Conservation (phyloP, 2,329 filamentous ascomycete genomes). For the Metarhizium brunneum region DNA sequence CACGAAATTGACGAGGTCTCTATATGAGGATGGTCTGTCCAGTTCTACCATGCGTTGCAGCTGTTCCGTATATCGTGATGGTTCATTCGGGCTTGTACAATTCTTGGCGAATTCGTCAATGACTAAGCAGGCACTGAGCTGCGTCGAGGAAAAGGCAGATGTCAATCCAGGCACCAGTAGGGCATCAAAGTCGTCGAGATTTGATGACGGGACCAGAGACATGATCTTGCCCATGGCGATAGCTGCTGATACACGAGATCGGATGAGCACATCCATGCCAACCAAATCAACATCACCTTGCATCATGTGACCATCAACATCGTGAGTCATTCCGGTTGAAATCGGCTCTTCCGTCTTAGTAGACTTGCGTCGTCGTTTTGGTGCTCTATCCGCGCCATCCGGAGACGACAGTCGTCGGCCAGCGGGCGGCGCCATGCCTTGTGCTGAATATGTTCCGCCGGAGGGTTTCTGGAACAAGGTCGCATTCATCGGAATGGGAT, state of each 20-base stretch:
- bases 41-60: conserved; percentile 71
- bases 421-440: conserved; percentile 33
- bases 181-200: conserved; percentile 54
- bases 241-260: conserved; percentile 81
- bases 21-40: conserved; percentile 74
- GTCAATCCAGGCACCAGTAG: conserved; percentile 56
- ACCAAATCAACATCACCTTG: conserved; percentile 94
- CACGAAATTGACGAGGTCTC: conserved; percentile 82
- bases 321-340: conserved; percentile 64
- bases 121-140: conserved; percentile 73
- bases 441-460: conserved; percentile 65
- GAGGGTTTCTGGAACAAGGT: conserved; percentile 89
- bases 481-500: conserved; percentile 87
- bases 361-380: conserved; percentile 73
- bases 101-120: conserved; percentile 80
- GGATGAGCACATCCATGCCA: conserved; percentile 76
- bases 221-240: conserved; percentile 80
- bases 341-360: conserved; percentile 68
- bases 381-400: conserved; percentile 49
- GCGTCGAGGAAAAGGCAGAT: conserved; percentile 74
- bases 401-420: conserved; percentile 39
- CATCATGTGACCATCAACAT: conserved; percentile 97
- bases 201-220: conserved; percentile 58
- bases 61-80: conserved; percentile 46
- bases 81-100: conserved; percentile 31